Evolutionary conservation across 176 grass and related monocot genomes (phyloP).

Genomic region (Rhipidocladum racemiflorum): DNA sequence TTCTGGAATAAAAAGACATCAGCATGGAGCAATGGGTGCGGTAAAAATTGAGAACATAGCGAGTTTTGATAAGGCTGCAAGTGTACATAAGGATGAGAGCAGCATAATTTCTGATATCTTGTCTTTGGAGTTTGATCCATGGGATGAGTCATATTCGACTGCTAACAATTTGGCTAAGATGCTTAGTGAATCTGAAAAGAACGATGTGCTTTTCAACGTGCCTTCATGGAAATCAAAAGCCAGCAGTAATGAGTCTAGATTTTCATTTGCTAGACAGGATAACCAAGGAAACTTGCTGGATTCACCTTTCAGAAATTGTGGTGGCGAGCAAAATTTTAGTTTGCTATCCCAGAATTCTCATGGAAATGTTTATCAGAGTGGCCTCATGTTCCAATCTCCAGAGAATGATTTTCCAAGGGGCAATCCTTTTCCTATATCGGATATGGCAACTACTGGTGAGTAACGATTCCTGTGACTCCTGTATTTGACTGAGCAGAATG

Average conservation of each 20-base stretch:
- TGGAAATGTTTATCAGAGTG: conserved; percentile 48
- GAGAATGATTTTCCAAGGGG: conserved; percentile 42
- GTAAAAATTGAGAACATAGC: conserved; percentile 38
- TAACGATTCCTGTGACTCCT: conserved; percentile 15
- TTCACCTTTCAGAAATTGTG: conserved; percentile 47
- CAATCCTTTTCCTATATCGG: conserved; percentile 27
- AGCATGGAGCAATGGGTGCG: conserved; percentile 28
- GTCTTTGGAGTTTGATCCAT: conserved; percentile 87
- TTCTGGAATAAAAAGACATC: conserved; percentile 33
- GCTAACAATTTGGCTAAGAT: conserved; percentile 66
- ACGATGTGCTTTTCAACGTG: conserved; percentile 26
- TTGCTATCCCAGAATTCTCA: conserved; percentile 46
- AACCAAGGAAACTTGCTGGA: conserved; percentile 50
- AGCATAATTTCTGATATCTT: conserved; percentile 87
- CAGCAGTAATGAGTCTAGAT: conserved; percentile 69
- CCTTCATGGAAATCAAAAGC: conserved; percentile 56
- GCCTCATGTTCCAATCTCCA: conserved; percentile 35
- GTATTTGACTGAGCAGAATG: background rate
- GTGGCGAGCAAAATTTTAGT: conserved; percentile 47
- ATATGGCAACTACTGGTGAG: conserved; percentile 50
- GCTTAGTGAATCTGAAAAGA: conserved; percentile 56
- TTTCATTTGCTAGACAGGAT: conserved; percentile 97
- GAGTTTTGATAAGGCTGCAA: conserved; percentile 53
- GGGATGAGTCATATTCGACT: conserved; percentile 65
- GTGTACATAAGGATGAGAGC: conserved; percentile 76